Conservation (phyloP, 2,329 filamentous ascomycete genomes). For the Cercospora sp. region DNA sequence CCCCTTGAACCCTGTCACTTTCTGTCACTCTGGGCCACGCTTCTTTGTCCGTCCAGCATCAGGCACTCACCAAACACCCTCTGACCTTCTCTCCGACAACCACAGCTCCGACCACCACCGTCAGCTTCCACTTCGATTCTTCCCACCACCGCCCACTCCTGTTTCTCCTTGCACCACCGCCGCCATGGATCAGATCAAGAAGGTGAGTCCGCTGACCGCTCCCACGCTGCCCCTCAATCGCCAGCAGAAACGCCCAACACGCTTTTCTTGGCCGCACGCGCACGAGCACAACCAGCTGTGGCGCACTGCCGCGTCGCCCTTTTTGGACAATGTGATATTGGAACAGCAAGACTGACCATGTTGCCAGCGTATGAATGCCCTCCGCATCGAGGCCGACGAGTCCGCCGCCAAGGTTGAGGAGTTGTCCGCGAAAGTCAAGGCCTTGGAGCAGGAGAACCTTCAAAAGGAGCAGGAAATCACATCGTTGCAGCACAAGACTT, state of each 20-base stretch:
- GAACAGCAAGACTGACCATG: constrained; percentile 22
- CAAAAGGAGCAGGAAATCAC: constrained; percentile 98
- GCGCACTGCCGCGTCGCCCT: neutral
- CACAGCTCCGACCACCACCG: constrained; percentile 8
- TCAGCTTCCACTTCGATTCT: neutral
- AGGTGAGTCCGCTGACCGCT: constrained; percentile 36
- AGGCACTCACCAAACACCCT: neutral
- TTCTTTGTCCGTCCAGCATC: constrained; percentile 2
- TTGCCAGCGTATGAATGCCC: constrained; percentile 83
- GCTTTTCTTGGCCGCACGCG: neutral
- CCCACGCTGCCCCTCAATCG: constrained; percentile 31
- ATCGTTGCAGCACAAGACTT: constrained; percentile 93
- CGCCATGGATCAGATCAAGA: constrained; percentile 48
- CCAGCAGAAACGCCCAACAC: constrained; percentile 20
- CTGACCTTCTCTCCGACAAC: neutral
- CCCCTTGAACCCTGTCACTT: constrained; percentile 7
- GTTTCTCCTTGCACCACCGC: constrained; percentile 16
- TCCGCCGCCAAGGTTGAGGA: constrained; percentile 80
- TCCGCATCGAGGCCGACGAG: constrained; percentile 92
- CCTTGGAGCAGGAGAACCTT: constrained; percentile 89
- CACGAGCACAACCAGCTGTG: constrained; percentile 8
- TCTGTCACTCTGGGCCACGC: neutral
- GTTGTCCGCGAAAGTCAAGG: constrained; percentile 82
- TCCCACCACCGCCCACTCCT: neutral
- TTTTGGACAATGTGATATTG: neutral